Percentiles rank a stretch among this genome's conserved stretches.
phyloP scores from a whole-genome alignment of 176 grass and related monocot species.

The Oryza punctata region DNA sequence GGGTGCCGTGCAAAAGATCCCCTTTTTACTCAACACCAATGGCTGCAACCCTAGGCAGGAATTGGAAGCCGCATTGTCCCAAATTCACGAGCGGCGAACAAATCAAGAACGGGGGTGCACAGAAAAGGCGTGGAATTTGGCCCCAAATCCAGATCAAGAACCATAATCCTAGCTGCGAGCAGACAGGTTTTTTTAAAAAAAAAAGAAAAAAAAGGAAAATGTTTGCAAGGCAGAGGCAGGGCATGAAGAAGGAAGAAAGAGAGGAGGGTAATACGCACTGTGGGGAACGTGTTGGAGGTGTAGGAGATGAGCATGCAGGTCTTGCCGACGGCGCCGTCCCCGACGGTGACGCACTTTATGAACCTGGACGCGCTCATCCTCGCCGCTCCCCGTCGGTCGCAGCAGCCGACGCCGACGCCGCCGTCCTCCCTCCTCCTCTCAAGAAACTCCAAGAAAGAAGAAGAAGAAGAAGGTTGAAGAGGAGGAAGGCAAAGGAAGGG shows the following conservation, averaged over 20 bases:
- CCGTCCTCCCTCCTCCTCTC: background rate
- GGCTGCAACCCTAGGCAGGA: slow-evolving; percentile 32
- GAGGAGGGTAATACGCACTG: slow-evolving; percentile 2
- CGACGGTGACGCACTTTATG: slow-evolving; percentile 80
- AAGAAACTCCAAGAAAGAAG: background rate
- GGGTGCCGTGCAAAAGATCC: slow-evolving; percentile 22
- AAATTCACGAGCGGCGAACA: background rate
- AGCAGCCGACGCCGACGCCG: too few relatives aligned
- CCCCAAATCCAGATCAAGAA: slow-evolving; percentile 48
- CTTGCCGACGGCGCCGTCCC: slow-evolving; percentile 77
- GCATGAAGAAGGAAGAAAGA: too few relatives aligned
- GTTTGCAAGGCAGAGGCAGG: too few relatives aligned
- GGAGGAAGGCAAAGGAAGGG: background rate
- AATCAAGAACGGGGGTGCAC: background rate
- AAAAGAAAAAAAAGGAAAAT: background rate
- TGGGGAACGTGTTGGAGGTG: slow-evolving; percentile 76
- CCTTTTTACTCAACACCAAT: background rate
- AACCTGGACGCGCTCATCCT: slow-evolving; percentile 77
- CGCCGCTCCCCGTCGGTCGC: slow-evolving; percentile 27
- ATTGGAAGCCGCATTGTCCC: slow-evolving; percentile 23
- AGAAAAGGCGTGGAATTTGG: background rate
- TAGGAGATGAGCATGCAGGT: slow-evolving; percentile 81
- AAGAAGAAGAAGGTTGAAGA: background rate
- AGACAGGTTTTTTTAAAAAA: background rate
- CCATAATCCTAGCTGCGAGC: background rate